Conservation (phyloP, 2,329 filamentous ascomycete species). For the Xylariales sp. region DNA sequence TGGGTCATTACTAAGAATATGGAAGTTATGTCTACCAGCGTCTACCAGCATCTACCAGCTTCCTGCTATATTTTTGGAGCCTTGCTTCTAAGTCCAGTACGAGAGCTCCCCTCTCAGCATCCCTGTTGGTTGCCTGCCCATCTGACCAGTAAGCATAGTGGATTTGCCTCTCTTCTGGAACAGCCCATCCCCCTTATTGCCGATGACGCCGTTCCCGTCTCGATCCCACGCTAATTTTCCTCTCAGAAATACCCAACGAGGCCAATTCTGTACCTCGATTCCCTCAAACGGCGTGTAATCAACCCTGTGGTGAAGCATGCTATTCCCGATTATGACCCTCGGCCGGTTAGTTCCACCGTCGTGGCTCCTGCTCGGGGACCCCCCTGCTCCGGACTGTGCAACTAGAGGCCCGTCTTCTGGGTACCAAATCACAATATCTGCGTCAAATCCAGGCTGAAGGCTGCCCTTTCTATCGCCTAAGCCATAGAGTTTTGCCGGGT, state of each 20-base stretch:
- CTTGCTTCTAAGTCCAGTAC: slow-evolving; percentile 1
- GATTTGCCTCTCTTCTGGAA: slow-evolving; percentile 10
- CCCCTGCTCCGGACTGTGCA: slow-evolving; percentile 8
- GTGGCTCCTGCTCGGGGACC: slow-evolving; percentile 5
- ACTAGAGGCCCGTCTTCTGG: slow-evolving; percentile 8
- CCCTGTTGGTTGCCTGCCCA: slow-evolving; percentile 4
- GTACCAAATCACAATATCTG: slow-evolving; percentile 15
- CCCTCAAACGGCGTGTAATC: slow-evolving; percentile 17
- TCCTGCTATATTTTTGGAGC: too few species aligned
- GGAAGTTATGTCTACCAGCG: too few species aligned
- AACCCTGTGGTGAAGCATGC: slow-evolving; percentile 13
- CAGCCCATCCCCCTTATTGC: slow-evolving; percentile 6
- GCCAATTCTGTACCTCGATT: slow-evolving; percentile 13
- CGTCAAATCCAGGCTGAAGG: slow-evolving; percentile 13
- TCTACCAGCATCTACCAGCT: too few species aligned
- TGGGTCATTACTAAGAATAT: too few species aligned
- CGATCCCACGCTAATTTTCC: slow-evolving; percentile 11
- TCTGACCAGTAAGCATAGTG: slow-evolving; percentile 9
- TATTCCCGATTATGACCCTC: slow-evolving; percentile 12
- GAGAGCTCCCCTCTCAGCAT: slow-evolving; percentile 7
- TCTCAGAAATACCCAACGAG: slow-evolving; percentile 11
- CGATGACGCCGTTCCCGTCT: slow-evolving; percentile 8
- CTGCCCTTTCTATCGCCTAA: slow-evolving; percentile 11
- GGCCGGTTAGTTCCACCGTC: neutral
- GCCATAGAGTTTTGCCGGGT: slow-evolving; percentile 12